These are phyloP conservation scores for Exophiala lecanii-corni DNA, from an alignment of 2,329 filamentous ascomycete species.

Conservation along the genomic window DNA sequence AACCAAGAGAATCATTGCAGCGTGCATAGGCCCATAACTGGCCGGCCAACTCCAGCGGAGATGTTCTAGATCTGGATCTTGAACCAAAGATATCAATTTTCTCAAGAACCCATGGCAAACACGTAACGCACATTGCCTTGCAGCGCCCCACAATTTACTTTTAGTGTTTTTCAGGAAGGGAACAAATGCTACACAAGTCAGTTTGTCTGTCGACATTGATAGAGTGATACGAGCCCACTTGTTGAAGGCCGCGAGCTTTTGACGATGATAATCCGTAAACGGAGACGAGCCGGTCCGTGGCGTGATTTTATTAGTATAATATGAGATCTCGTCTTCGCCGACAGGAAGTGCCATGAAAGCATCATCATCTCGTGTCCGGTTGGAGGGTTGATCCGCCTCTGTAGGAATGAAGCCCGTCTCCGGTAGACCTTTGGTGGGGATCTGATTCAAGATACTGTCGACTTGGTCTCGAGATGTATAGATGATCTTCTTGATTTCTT, in stretches of 20 bases:
- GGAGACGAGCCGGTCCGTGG: slow-evolving; percentile 10
- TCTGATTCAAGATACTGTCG: slow-evolving; percentile 40
- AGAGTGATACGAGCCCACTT: slow-evolving; percentile 44
- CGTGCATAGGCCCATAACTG: slow-evolving; percentile 43
- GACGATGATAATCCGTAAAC: slow-evolving; percentile 40
- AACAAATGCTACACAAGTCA: slow-evolving; percentile 43
- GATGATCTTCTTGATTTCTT: slow-evolving; percentile 40
- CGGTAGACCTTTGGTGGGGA: slow-evolving; percentile 33
- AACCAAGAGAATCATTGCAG: slow-evolving; percentile 46
- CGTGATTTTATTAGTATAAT: slow-evolving; percentile 9
- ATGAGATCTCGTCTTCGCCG: slow-evolving; percentile 15
- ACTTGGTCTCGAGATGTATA: slow-evolving; percentile 39
- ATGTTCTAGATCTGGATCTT: slow-evolving; percentile 44
- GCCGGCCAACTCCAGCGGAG: slow-evolving; percentile 48
- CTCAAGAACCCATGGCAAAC: slow-evolving; percentile 47
- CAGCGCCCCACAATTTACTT: slow-evolving; percentile 44
- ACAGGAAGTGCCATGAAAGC: slow-evolving; percentile 21
- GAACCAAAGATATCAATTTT: slow-evolving; percentile 45
- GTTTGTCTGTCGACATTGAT: slow-evolving; percentile 43
- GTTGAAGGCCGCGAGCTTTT: slow-evolving; percentile 40
- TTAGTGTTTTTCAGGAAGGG: slow-evolving; percentile 46
- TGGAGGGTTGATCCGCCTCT: neutral
- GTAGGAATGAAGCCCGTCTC: slow-evolving; percentile 27
- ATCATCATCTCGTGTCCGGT: slow-evolving; percentile 18
- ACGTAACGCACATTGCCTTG: slow-evolving; percentile 43